Evolutionary conservation across 1,284 basidiomycete species (phyloP), one percentile per base, ranked within the genome.

Genomic region (Pseudozyma tsukubaensis): DNA sequence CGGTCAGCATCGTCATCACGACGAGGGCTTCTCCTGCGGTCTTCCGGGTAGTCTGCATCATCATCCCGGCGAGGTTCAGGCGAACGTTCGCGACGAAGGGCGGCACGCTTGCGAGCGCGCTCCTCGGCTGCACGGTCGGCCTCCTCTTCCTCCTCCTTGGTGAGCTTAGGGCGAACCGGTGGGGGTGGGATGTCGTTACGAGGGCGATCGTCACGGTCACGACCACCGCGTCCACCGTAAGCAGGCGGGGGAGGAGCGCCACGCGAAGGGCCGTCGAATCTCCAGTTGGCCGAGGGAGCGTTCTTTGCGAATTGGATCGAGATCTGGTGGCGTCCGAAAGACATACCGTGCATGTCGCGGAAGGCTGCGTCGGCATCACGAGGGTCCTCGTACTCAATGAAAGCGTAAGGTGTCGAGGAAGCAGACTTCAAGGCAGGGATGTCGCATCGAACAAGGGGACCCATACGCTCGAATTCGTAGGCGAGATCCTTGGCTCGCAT

Each of bases 381-480:
- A 1, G 78, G 68, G 44, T 82, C 78, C 37, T 77, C 78, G 64
- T 74, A 82, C 55, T 82, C 80, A 60, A 82, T 67, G 50, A 82
- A 82, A 3, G 80, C 80, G 55, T 79, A 82, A 18, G 73, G 73
- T 5, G 72, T 76, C 5, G 77, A 69, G 9, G 57, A 61, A 40
- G 76, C 59, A 50, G 66, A 76, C 42, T 73, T 76, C 18, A 77
- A 67, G 10, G 80, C 77, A 11, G 80, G 80, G 36, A 82, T 82
- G 50, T 82, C 80, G 63, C 80, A 82, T 19, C 80, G 80, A 10
- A 82, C 68, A 35, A 82, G 47, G 1, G 72, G 77, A 6, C 80
- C 80, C 66, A 78, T 76, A 16, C 77, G 59, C 57, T 82, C 80
- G 37, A 82, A 82, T 48, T 82, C 78, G 66, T 79, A 79, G 1